These are phyloP conservation scores for Dictyostelium discoideum DNA, from an alignment of 78 protist species.

Conservation along the genomic window DNA sequence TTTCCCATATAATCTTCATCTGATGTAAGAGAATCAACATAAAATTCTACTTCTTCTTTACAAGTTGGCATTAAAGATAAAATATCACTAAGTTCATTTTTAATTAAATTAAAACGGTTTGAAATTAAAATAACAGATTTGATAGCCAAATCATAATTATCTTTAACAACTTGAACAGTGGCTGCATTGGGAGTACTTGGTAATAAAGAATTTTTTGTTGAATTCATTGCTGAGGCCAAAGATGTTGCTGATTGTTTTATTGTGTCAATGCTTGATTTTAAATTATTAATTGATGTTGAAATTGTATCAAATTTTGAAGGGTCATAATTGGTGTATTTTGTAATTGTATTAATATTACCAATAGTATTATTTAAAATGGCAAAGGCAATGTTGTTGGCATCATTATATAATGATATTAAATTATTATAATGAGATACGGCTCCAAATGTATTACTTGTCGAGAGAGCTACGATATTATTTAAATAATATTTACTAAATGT, in stretches of 20 bases:
- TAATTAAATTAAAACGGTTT: background rate
- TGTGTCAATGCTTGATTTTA: background rate
- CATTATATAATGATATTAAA: background rate
- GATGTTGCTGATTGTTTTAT: background rate
- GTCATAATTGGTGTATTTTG: background rate
- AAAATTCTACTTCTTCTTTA: background rate
- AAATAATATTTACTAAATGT: background rate
- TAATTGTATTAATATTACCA: background rate
- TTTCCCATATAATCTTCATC: background rate
- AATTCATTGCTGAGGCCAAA: background rate
- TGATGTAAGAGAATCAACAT: background rate
- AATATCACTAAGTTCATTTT: background rate
- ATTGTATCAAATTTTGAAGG: background rate
- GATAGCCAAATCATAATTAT: background rate
- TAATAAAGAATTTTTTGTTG: background rate
- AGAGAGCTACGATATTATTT: background rate
- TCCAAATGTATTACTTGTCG: background rate
- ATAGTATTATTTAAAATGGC: background rate
- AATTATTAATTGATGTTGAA: background rate
- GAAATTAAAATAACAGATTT: background rate
- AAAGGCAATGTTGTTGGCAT: background rate
- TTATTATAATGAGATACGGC: background rate
- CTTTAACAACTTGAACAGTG: background rate
- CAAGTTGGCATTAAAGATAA: background rate
- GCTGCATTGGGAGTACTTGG: background rate